Evolutionary conservation across 2,329 filamentous ascomycete species (phyloP), one percentile per base, ranked within the genome.

Genomic region (Fusarium secorum): DNA sequence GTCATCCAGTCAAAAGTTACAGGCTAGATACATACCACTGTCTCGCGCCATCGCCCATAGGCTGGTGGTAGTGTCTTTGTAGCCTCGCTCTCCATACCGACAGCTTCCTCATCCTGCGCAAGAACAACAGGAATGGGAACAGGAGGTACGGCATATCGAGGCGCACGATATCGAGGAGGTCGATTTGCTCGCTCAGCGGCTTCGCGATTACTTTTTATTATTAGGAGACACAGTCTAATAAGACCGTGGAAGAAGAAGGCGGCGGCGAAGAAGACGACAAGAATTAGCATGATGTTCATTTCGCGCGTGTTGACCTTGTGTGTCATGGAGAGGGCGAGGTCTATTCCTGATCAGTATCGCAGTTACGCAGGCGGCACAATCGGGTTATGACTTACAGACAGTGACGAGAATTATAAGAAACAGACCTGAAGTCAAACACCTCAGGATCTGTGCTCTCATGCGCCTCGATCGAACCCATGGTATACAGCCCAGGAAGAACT

Each of bases 21-120:
- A 9, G 4, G 45, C 15, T 24, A 30, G 33, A 4, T 51, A 89
- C 90, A 80, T 86, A 93, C 91, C 80, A 96, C 93, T 76, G 91
- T 95, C 79, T 91, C 90, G 56, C 93, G 86, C 93, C 93, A 97
- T 2, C 94, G 83, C 0, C 94, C 94, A 77, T 97, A 97, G 4
- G 93, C 93, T 0, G 95, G 94, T 7, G 95, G 94, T 13, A 90
- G 88, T 24, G 85, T 71, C 74, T 90, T 89, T 44, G 83, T 81
- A 0, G 86, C 82, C 64, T 89, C 86, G 54, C 84, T 87, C 61
- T 88, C 85, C 57, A 85, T 79, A 7, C 86, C 87, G 4, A 83
- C 86, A 22, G 88, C 87, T 75, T 94, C 93, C 75, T 95, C 92
- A 76, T 96, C 93, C 42, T 88, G 86, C 4, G 90, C 89, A 48